Conservation (phyloP, 192 early-diverging fungal species). For the Chytriomyces confervae region DNA sequence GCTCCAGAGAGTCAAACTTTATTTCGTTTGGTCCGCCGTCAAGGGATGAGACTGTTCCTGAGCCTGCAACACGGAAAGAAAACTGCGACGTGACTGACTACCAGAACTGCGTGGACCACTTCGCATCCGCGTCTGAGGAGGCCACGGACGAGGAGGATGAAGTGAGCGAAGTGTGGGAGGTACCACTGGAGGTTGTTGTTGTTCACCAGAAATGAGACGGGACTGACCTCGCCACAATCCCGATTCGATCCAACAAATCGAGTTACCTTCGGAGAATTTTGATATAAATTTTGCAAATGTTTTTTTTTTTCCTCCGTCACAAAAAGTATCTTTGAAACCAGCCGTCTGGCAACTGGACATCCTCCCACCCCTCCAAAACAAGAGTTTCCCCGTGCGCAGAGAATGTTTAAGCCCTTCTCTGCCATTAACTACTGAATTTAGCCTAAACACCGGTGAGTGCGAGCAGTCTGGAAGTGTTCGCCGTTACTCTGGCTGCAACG, state of each 20-base stretch:
- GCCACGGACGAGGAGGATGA: background rate
- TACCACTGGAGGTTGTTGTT: background rate
- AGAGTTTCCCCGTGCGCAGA: background rate
- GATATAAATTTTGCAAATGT: background rate
- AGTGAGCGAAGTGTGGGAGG: background rate
- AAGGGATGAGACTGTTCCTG: background rate
- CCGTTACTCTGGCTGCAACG: background rate
- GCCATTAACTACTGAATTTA: constrained; percentile 13
- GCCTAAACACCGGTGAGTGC: background rate
- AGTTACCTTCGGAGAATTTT: background rate
- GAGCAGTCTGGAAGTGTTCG: background rate
- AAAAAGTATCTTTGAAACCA: background rate
- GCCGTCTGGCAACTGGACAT: background rate
- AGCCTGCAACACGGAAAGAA: background rate
- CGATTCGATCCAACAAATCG: too few species aligned
- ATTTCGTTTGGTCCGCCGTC: background rate
- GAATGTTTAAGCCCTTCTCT: constrained; percentile 28
- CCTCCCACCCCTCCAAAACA: too few species aligned
- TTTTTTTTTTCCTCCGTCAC: constrained; percentile 2
- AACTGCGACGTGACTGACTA: background rate
- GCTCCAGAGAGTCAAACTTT: constrained; percentile 13
- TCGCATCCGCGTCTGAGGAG: background rate
- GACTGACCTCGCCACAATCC: too few species aligned
- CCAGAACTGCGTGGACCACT: background rate
- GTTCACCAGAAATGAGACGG: background rate